Conservation (phyloP, 129 eudicot genomes). For the Flaveria linearis region DNA sequence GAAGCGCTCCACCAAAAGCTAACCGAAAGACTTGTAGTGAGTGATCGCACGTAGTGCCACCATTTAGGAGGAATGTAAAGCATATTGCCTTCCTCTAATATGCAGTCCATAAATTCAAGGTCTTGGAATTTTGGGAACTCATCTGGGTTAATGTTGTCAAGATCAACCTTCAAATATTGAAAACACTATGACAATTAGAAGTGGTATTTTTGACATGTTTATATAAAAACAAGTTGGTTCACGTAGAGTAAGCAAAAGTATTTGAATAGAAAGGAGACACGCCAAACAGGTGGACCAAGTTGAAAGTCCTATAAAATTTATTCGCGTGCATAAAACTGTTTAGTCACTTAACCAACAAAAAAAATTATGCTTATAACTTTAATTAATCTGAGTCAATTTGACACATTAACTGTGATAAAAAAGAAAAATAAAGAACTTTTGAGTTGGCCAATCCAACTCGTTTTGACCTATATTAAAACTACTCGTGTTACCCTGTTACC, state of each 20-base stretch:
- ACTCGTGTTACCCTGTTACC: not conserved
- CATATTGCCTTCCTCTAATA: slow-evolving; percentile 98
- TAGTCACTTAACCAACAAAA: not conserved
- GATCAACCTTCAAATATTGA: slow-evolving; percentile 65
- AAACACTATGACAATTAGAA: not conserved
- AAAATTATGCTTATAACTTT: not conserved
- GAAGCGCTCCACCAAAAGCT: slow-evolving; percentile 94
- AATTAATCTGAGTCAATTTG: not conserved
- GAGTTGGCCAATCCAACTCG: no score
- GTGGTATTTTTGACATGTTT: not conserved
- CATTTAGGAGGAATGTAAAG: slow-evolving; percentile 98
- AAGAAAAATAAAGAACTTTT: not conserved
- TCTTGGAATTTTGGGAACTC: slow-evolving; percentile 69
- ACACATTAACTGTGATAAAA: not conserved
- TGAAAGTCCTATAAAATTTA: not conserved
- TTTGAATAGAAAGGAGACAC: not conserved
- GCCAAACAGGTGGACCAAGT: not conserved
- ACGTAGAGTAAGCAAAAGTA: not conserved
- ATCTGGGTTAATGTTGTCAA: slow-evolving; percentile 74
- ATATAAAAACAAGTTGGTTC: not conserved
- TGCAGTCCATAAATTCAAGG: slow-evolving; percentile 80
- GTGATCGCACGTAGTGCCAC: slow-evolving; percentile 98
- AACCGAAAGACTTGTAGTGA: slow-evolving; percentile 93
- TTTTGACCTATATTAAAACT: not conserved
- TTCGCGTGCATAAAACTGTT: not conserved